Base-by-base conservation (phyloP, 805 yeast genomes). In the Candida silvicultrix region DNA sequence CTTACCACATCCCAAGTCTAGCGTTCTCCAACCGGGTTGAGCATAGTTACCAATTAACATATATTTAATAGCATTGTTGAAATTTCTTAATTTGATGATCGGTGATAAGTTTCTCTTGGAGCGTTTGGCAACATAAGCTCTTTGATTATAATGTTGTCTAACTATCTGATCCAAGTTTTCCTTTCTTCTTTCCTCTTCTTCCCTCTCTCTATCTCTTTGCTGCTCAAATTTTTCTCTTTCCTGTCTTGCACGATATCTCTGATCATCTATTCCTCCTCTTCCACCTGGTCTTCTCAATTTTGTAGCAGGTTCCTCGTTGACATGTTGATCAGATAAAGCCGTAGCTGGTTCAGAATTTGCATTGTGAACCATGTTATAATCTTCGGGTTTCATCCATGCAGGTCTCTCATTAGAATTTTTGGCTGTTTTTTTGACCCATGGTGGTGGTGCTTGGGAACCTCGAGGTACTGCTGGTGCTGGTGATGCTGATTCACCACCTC, bases 1-100 rank as follows among this genome's bases (percentile, higher is more conserved):
- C 63, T 94, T 95, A 14, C 99, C 99, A 66, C 98, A 90, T 15
- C 97, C 97, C 46, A 92, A 65, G 59, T 94, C 99, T 18, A 94
- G 68, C 1, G 85, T 89, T 19, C 76, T 73, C 37, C 76, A 74
- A 49, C 78, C 68, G 40, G 70, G 69, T 32, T 68, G 69, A 2
- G 83, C 79, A 64, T 73, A 82, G 54, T 84, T 85, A 46, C 84
- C 83, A 45, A 94, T 81, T 9, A 92, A 68, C 59, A 89, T 86
- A 61, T 88, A 86, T 60, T 94, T 94, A 57, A 94, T 84, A 49
- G 90, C 86, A 62, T 94, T 94, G 65, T 94, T 94, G 75, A 89
- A 94, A 55, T 85, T 83, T 49, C 97, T 75, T 51, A 94, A 70
- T 56, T 86, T 85, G 66, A 85, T 82, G 60, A 94, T 92, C 11